Base-by-base conservation (phyloP, 768 basidiomycete genomes). In the Collybia sp. region DNA sequence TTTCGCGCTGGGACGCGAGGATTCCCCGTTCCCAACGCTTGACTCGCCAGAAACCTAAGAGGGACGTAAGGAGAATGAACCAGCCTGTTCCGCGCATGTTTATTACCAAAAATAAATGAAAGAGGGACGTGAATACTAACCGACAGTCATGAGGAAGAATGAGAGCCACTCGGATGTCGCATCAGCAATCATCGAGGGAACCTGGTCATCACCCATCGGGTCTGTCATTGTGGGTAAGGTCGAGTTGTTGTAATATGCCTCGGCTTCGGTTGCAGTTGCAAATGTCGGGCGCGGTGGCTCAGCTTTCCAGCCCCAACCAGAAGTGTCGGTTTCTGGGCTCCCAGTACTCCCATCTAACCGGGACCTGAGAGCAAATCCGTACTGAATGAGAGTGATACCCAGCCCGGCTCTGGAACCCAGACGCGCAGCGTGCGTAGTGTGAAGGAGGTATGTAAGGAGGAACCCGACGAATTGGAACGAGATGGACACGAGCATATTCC, bases 391-490 rank as follows among this genome's bases (percentile, higher is more conserved):
- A 11, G 94, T 97, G 48, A 97, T 76, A n/a, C 95, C 95, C 38
- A 98, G 77, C 20, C 95, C 95, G 1, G 93, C 94, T 45, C 93
- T 84, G 33, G 92, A 92, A 41, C 96, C 93, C 54, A 89, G 81
- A 54, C 93, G 87, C 30, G 91, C 92, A 5, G 95, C 88, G 61
- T 98, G 95, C 1, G 93, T 93, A 2, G 85, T 88, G 63, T 92
- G 90, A 25, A 98, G 77, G 47, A 98, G 85, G 67, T 93, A 97
- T 8, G 94, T 98, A 63, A 97, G 76, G 42, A 85, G 74, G 72
- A 90, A 93, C 31, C 87, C 95, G 56, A 97, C 83, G 57, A 97
- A 95, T 69, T 97, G 95, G 87, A 99, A 99, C 17, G 92, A 93
- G 45, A 94, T 77, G 46, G 92, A 93, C 49, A 98, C 84, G 47